These are phyloP conservation scores for Penicillium fuscoglaucum DNA, from an alignment of 2,329 filamentous ascomycete genomes.

Conservation along the genomic window DNA sequence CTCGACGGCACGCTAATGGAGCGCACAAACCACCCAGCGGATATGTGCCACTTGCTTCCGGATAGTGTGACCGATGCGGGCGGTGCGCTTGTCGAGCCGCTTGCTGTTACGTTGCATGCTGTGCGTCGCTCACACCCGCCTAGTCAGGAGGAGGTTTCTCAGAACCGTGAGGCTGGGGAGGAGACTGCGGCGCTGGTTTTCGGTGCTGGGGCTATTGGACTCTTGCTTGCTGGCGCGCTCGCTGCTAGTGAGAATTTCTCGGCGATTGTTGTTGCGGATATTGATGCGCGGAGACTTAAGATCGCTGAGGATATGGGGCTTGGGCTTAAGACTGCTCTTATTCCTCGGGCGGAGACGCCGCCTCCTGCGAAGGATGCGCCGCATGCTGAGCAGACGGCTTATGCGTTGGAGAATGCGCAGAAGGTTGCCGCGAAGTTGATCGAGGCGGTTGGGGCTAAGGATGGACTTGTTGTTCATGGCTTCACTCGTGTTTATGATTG, in stretches of 20 bases:
- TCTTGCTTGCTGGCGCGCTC: slow-evolving; percentile 60
- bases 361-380: slow-evolving; percentile 35
- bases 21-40: slow-evolving; percentile 61
- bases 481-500: slow-evolving; percentile 50
- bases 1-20: slow-evolving; percentile 65
- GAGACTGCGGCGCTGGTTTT: slow-evolving; percentile 57
- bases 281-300: slow-evolving; percentile 56
- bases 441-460: slow-evolving; percentile 15
- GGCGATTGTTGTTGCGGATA: slow-evolving; percentile 61
- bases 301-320: slow-evolving; percentile 51
- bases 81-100: slow-evolving; percentile 60
- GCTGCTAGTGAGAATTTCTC: slow-evolving; percentile 55
- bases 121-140: slow-evolving; percentile 56
- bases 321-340: slow-evolving; percentile 39
- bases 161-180: slow-evolving; percentile 44
- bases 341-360: slow-evolving; percentile 36
- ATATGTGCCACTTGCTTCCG: slow-evolving; percentile 61
- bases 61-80: slow-evolving; percentile 54
- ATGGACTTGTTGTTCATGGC: slow-evolving; percentile 30
- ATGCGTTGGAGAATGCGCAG: slow-evolving; percentile 39
- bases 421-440: slow-evolving; percentile 36
- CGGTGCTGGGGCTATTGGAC: slow-evolving; percentile 62
- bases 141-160: slow-evolving; percentile 33
- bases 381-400: slow-evolving; percentile 35
- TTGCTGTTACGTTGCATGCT: slow-evolving; percentile 62